Evolutionary conservation across 306 rosid species (phyloP).

Genomic region (Clitoria ternatea): DNA sequence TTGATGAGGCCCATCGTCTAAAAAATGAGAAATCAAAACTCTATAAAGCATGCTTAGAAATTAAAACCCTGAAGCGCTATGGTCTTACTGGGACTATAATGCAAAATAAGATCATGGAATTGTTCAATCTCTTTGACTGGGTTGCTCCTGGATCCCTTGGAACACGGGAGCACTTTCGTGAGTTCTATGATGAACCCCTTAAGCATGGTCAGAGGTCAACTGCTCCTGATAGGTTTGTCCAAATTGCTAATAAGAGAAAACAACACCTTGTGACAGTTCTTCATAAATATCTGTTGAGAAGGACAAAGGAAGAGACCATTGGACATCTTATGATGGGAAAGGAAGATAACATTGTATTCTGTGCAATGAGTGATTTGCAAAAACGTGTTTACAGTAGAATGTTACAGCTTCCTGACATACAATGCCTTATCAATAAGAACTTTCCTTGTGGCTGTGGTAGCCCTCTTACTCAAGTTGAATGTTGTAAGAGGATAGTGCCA

Average conservation of each 20-base stretch:
- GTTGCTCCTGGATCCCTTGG: slow-evolving; percentile 93
- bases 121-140: slow-evolving; percentile 92
- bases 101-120: slow-evolving; percentile 95
- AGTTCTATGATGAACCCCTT: slow-evolving; percentile 85
- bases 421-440: slow-evolving; percentile 84
- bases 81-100: slow-evolving; percentile 93
- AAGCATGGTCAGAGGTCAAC: slow-evolving; percentile 96
- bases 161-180: slow-evolving; percentile 90
- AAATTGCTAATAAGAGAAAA: slow-evolving; percentile 74
- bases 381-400: slow-evolving; percentile 79
- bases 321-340: slow-evolving; percentile 99
- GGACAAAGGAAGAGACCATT: slow-evolving; percentile 95
- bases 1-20: slow-evolving; percentile 92
- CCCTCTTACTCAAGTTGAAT: slow-evolving; percentile 88
- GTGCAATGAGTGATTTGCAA: slow-evolving; percentile 93
- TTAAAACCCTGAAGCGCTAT: slow-evolving; percentile 71
- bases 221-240: slow-evolving; percentile 82
- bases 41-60: slow-evolving; percentile 66
- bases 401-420: slow-evolving; percentile 86
- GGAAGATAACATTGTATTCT: slow-evolving; percentile 88
- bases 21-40: slow-evolving; percentile 93
- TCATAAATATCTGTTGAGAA: slow-evolving; percentile 78
- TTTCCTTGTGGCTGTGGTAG: slow-evolving; percentile 87
- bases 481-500: slow-evolving; percentile 84
- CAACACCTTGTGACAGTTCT: slow-evolving; percentile 67